Evolutionary conservation across 352 stramenopile genomes (phyloP), one percentile per base, ranked within the genome.

Genomic region (Phytopythium montanum): DNA sequence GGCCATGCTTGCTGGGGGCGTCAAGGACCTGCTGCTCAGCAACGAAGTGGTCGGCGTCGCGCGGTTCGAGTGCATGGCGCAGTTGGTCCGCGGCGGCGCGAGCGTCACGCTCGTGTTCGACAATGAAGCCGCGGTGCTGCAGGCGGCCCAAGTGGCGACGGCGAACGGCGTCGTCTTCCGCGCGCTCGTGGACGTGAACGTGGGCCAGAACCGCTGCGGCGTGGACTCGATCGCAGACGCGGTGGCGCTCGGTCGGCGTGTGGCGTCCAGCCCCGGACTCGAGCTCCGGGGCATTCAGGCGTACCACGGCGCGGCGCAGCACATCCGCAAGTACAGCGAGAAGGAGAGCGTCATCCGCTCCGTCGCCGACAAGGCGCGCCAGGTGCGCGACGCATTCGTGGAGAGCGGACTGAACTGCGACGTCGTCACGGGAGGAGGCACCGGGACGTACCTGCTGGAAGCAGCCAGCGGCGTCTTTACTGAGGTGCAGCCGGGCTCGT

Each of bases 401-500:
- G 54, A 52, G 18, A 21, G 66, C 7, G 65, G 62, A 2, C 49
- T 87, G 13, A 70, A 69, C 28, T 92, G 82, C 45, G 65, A 81
- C n/a, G 68, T 86, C 9, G 71, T 91, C 34, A 92, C 83, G 7
- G 83, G 83, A 18, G 83, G 79, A 42, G 83, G 81, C 14, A 92
- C 81, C 0, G 84, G 81, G 2, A 92, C 77, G 38, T 91, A 88
- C 42, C 42, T 81, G 44, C 53, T 88, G 13, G 84, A 93, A 52
- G 76, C 75, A 0, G 62, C 64, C 18, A 88, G 70, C 46, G 78
- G 75, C 23, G 70, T 88, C 19, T 92, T 90, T 54, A 91, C 77
- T 0, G 84, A 93, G 55, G 74, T 93, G 51, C 81, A 93, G 66
- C 84, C 84, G 0, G 84, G 84, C 3, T 90, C 78, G 52, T 93